Conservation (phyloP, 2,329 filamentous ascomycete genomes). For the Ascochyta fabae region DNA sequence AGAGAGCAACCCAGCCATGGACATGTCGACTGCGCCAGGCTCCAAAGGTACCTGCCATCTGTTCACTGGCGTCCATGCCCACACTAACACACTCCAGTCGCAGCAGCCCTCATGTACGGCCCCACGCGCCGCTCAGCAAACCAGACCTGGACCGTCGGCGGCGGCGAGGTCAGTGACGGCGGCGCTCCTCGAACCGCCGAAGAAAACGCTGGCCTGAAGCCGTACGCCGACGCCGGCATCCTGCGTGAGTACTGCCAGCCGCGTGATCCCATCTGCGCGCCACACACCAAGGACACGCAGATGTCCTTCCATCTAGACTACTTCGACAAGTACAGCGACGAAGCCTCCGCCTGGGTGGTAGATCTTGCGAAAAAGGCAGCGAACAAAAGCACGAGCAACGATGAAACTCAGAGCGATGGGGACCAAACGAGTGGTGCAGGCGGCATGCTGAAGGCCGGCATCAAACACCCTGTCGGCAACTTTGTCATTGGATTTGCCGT, state of each 20-base stretch:
- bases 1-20: constrained; percentile 29
- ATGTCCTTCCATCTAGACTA: constrained; percentile 66
- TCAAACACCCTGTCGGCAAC: constrained; percentile 32
- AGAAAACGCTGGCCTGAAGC: constrained; percentile 30
- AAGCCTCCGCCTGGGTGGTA: constrained; percentile 33
- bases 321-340: constrained; percentile 45
- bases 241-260: constrained; percentile 70
- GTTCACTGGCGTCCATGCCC: too few relatives aligned
- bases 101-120: constrained; percentile 32
- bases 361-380: constrained; percentile 27
- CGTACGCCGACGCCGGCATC: constrained; percentile 50
- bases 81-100: constrained; percentile 26
- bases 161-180: constrained; percentile 31
- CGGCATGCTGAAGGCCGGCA: constrained; percentile 28
- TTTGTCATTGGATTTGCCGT: constrained; percentile 28
- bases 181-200: constrained; percentile 28
- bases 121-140: constrained; percentile 35
- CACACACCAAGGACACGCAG: constrained; percentile 54
- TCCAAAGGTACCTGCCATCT: constrained; percentile 22
- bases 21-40: constrained; percentile 28
- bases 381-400: constrained; percentile 12
- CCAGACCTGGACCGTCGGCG: constrained; percentile 31
- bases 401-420: constrained; percentile 11
- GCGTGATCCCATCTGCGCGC: constrained; percentile 67
- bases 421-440: constrained; percentile 23